Conservation (phyloP, 1,139 yeast genomes). For the Lodderomyces orthopsilosis region DNA sequence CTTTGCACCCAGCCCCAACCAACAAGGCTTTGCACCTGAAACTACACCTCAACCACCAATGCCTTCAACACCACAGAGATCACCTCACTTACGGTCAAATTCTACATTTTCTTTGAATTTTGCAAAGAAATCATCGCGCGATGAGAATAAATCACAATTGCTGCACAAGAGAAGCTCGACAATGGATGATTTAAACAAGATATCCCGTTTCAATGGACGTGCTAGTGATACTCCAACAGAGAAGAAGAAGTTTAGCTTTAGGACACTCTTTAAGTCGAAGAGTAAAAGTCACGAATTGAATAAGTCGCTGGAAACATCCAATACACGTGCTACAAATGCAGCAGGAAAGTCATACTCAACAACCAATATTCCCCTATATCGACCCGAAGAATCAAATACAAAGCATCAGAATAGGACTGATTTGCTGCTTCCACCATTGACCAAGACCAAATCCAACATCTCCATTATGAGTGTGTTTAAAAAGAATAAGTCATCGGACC, state of each 20-base stretch:
- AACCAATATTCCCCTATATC: slow-evolving; percentile 21
- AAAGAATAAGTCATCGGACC: slow-evolving; percentile 24
- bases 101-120: slow-evolving; percentile 27
- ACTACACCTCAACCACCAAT: slow-evolving; percentile 3
- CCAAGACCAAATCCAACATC: slow-evolving; percentile 9
- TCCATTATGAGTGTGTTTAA: slow-evolving; percentile 23
- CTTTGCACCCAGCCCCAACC: neutral
- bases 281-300: slow-evolving; percentile 28
- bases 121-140: slow-evolving; percentile 9
- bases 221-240: slow-evolving; percentile 9
- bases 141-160: neutral
- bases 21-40: neutral
- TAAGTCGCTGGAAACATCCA: slow-evolving; percentile 6
- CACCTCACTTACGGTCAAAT: slow-evolving; percentile 30
- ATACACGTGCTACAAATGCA: slow-evolving; percentile 7
- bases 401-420: neutral
- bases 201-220: slow-evolving; percentile 5
- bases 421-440: slow-evolving; percentile 4
- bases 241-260: slow-evolving; percentile 41
- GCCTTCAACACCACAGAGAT: slow-evolving; percentile 15
- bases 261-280: slow-evolving; percentile 36
- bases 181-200: slow-evolving; percentile 15
- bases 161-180: slow-evolving; percentile 28
- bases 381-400: neutral
- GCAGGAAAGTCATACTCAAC: slow-evolving; percentile 27